phyloP scores from a whole-genome alignment of 257 asterid species.

The Rhazya stricta region DNA sequence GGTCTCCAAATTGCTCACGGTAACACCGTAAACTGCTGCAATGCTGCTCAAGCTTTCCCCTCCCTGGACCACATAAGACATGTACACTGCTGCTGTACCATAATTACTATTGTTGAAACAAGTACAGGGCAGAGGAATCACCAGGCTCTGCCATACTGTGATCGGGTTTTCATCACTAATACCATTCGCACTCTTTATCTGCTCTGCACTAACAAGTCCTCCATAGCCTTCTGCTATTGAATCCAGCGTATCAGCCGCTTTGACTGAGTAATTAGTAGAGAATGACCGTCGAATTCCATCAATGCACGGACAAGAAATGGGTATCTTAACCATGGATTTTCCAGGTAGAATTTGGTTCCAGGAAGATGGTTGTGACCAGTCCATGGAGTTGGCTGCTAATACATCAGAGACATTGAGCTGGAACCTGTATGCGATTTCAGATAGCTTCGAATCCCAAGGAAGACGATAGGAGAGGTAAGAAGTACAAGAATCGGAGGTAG shows the following conservation, averaged over 20 bases:
- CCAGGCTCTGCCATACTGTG: slow-evolving; percentile 6
- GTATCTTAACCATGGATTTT: slow-evolving; percentile 1
- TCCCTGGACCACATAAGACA: slow-evolving; percentile 22
- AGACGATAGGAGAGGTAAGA: slow-evolving; percentile 18
- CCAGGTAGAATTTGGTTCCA: slow-evolving; percentile 1
- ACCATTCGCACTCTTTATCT: slow-evolving; percentile 13
- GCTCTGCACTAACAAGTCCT: slow-evolving; percentile 18
- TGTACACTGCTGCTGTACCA: slow-evolving; percentile 17
- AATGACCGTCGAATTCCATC: slow-evolving; percentile 17
- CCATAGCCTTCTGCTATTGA: slow-evolving; percentile 22
- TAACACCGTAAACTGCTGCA: slow-evolving; percentile 13
- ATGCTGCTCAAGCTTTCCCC: slow-evolving; percentile 9
- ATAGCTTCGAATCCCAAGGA: slow-evolving; percentile 16
- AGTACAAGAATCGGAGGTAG: slow-evolving; percentile 16
- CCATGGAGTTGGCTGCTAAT: slow-evolving; percentile 17
- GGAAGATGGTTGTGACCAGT: not conserved
- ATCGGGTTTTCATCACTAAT: not conserved
- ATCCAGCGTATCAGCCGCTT: slow-evolving; percentile 12
- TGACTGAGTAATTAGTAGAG: slow-evolving; percentile 16
- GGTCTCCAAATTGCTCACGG: slow-evolving; percentile 1
- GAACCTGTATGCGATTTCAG: slow-evolving; percentile 21
- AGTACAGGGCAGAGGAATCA: slow-evolving; percentile 21
- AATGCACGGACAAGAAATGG: slow-evolving; percentile 10
- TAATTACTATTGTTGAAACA: slow-evolving; percentile 18
- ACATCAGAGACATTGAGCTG: slow-evolving; percentile 11